Evolutionary conservation across 2,329 filamentous ascomycete genomes (phyloP), one percentile per base, ranked within the genome.

Genomic region (Fusarium graminum): DNA sequence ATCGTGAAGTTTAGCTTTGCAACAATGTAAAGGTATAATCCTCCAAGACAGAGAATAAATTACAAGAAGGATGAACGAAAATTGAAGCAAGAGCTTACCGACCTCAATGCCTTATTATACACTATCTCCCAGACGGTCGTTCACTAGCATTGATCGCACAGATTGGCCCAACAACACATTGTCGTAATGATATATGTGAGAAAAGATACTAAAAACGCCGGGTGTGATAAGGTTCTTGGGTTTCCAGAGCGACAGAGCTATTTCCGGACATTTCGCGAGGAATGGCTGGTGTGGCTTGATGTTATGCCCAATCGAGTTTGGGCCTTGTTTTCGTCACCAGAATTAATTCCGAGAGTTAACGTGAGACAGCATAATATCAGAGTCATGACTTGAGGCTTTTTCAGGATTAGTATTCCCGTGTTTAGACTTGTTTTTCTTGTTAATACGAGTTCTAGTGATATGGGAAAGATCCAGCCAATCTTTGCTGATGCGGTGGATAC

Each of bases 211-310:
- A 25, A 36, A 12, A 32, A n/a, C 16, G 34, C 29, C 30, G 16
- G 25, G 30, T n/a, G 9, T 25, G 29, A 41, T 42, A 63, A 44
- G 25, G 39, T 63, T 63, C 12, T 38, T 34, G 22, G 17, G 59
- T 63, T 51, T 63, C 59, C 51, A 63, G 58, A 63, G 58, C 32
- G 51, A 63, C 58, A 38, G 19, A 32, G 32, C 25, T 6, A 5
- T 30, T n/a, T 28, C 39, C 32, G 34, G 11, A 22, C 11, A 32
- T 51, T 56, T 17, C 7, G 6, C 25, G 2, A 34, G 16, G 26
- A 29, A 22, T 7, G 17, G 12, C 11, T 19, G 9, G 9, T 26
- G 51, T 63, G 58, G 58, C 58, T 62, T 29, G 22, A 4, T 4
- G 7, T 4, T 6, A 4, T n/a, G 6, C 8, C 43, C 52, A 51